Evolutionary conservation across 805 yeast species (phyloP).

Genomic region (Myxozyma lipomycoides): DNA sequence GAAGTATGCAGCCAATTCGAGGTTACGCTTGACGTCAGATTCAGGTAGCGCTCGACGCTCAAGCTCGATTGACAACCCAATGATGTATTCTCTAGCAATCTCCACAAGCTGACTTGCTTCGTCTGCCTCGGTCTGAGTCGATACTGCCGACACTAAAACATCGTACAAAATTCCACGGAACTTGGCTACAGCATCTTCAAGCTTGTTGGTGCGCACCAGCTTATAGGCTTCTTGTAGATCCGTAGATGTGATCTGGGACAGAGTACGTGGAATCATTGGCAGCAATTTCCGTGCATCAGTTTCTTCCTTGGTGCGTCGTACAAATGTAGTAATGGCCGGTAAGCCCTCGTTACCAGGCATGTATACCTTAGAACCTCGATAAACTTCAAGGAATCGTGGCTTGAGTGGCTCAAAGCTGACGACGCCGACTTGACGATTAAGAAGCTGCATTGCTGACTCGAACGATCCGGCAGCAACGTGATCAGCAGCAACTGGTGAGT

Average conservation of each 20-base stretch:
- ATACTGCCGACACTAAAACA: conserved; percentile 65
- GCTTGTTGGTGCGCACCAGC: conserved; percentile 75
- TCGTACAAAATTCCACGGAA: conserved; percentile 81
- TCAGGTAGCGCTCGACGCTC: conserved; percentile 77
- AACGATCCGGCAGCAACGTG: conserved; percentile 95
- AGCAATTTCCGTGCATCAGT: conserved; percentile 48
- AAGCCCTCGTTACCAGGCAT: conserved; percentile 71
- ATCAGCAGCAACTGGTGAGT: conserved; percentile 84
- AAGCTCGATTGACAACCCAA: conserved; percentile 88
- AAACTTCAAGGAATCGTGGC: conserved; percentile 75
- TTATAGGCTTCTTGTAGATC: conserved; percentile 71
- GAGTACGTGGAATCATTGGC: conserved; percentile 70
- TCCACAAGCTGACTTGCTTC: conserved; percentile 67
- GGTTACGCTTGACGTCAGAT: conserved; percentile 64
- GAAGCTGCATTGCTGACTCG: conserved; percentile 89
- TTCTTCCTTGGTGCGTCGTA: conserved; percentile 57
- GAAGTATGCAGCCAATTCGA: conserved; percentile 94
- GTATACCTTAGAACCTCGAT: conserved; percentile 71
- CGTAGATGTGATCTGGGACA: conserved; percentile 56
- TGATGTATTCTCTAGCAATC: conserved; percentile 81
- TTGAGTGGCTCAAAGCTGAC: conserved; percentile 84
- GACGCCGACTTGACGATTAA: conserved; percentile 85
- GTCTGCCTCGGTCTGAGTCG: conserved; percentile 67
- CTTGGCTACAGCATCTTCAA: conserved; percentile 70
- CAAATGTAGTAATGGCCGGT: conserved; percentile 63